Conservation (phyloP, 1,139 yeast genomes). For the Pneumocystis oryctolagi region DNA sequence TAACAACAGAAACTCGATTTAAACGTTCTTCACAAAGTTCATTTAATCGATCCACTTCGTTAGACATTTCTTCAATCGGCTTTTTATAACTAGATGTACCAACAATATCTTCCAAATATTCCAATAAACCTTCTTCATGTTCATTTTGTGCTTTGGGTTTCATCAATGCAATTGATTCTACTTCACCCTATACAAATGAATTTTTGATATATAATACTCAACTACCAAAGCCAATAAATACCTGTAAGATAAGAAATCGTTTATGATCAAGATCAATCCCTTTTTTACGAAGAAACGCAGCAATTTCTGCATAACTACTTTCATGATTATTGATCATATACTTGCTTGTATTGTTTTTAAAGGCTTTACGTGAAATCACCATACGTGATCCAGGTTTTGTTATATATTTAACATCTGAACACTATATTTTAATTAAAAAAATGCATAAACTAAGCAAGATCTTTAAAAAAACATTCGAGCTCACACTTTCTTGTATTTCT, state of each 20-base stretch:
- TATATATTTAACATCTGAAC: constrained; percentile 26
- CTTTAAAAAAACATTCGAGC: constrained; percentile 33
- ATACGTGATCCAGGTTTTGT: constrained; percentile 44
- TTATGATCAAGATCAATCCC: constrained; percentile 94
- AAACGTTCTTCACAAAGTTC: constrained; percentile 73
- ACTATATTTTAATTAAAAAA: constrained; percentile 21
- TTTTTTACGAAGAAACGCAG: constrained; percentile 54
- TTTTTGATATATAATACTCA: neutral
- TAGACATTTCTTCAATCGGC: constrained; percentile 50
- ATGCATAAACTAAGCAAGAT: neutral
- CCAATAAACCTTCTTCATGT: constrained; percentile 83
- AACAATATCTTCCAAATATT: constrained; percentile 88
- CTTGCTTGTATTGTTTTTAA: constrained; percentile 57
- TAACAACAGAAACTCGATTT: constrained; percentile 62
- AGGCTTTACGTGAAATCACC: constrained; percentile 67
- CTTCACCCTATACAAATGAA: constrained; percentile 49
- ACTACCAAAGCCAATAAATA: neutral
- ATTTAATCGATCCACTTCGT: constrained; percentile 52
- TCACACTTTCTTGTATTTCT: constrained; percentile 31
- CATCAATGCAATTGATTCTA: constrained; percentile 97
- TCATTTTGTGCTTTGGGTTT: constrained; percentile 90
- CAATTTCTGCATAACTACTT: constrained; percentile 68
- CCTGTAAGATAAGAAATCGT: constrained; percentile 75
- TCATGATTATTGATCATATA: constrained; percentile 58
- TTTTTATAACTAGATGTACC: constrained; percentile 80